These are phyloP conservation scores for Chlorencoelia australis DNA, from an alignment of 2,329 filamentous ascomycete genomes.

Conservation along the genomic window DNA sequence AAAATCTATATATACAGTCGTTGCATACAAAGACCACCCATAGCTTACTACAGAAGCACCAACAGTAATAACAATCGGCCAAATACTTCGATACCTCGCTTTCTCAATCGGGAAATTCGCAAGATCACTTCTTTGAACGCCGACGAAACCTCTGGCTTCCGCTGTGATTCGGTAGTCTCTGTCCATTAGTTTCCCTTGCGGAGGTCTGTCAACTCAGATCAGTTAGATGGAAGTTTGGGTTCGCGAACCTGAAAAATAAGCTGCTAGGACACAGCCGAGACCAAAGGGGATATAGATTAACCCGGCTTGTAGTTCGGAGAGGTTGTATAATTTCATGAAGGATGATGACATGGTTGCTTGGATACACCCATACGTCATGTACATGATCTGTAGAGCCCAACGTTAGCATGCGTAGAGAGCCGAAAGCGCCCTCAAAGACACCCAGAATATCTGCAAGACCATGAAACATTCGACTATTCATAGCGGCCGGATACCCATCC, in stretches of 20 bases:
- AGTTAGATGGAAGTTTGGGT: no score
- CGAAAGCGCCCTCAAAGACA: no score
- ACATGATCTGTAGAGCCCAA: no score
- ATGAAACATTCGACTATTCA: no score
- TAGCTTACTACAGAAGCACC: background rate
- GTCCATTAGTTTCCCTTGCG: background rate
- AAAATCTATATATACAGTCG: background rate
- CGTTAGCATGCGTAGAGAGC: no score
- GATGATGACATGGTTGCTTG: constrained; percentile 36
- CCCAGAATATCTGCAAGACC: no score
- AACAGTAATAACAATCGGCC: background rate
- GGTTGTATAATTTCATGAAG: constrained; percentile 35
- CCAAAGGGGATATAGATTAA: constrained; percentile 17
- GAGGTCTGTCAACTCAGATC: background rate
- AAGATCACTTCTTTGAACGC: background rate
- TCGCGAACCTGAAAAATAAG: constrained; percentile 17
- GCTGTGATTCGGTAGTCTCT: background rate
- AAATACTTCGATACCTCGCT: background rate
- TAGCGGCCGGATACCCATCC: no score
- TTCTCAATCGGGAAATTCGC: background rate
- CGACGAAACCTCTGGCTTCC: background rate
- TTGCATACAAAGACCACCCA: background rate
- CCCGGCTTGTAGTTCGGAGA: constrained; percentile 25
- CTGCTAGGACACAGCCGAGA: background rate
- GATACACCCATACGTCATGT: constrained; percentile 38